Conservation (phyloP, 306 rosid genomes). For the Corylus americana region DNA sequence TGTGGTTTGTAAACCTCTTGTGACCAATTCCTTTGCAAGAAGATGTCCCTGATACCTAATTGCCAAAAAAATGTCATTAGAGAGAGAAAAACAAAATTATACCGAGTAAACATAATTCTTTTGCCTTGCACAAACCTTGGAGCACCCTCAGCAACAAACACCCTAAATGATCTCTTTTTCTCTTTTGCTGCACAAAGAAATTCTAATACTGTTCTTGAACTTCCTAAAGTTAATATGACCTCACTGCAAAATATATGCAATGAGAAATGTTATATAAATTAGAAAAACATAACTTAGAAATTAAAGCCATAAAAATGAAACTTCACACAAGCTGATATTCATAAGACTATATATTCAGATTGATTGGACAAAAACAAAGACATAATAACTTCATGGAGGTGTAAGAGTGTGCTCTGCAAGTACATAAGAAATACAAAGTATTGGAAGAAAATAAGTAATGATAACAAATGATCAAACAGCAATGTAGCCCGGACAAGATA, state of each 20-base stretch:
- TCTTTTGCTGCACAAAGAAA: conserved; percentile 96
- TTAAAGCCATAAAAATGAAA: conserved; percentile 4
- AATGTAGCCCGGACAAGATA: background rate
- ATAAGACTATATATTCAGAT: background rate
- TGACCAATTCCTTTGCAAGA: conserved; percentile 80
- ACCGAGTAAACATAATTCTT: conserved; percentile 12
- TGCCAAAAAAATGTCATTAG: conserved; percentile 5
- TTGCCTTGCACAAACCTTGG: conserved; percentile 66
- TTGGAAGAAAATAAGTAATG: background rate
- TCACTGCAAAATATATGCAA: conserved; percentile 60
- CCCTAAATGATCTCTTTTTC: conserved; percentile 90
- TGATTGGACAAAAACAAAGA: background rate
- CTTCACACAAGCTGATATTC: background rate
- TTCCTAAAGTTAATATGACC: conserved; percentile 93
- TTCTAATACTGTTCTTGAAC: conserved; percentile 96
- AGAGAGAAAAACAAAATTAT: conserved; percentile 24
- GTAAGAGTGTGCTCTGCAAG: background rate
- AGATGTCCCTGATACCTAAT: conserved; percentile 88
- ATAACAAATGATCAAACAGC: background rate
- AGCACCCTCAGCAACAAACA: conserved; percentile 95
- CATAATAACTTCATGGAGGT: background rate
- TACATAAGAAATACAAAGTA: background rate
- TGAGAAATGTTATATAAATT: conserved; percentile 18
- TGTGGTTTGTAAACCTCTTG: conserved; percentile 80
- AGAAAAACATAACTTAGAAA: conserved; percentile 9